Conservation (phyloP, 2,329 filamentous ascomycete species). For the Fusarium keratoplasticum region DNA sequence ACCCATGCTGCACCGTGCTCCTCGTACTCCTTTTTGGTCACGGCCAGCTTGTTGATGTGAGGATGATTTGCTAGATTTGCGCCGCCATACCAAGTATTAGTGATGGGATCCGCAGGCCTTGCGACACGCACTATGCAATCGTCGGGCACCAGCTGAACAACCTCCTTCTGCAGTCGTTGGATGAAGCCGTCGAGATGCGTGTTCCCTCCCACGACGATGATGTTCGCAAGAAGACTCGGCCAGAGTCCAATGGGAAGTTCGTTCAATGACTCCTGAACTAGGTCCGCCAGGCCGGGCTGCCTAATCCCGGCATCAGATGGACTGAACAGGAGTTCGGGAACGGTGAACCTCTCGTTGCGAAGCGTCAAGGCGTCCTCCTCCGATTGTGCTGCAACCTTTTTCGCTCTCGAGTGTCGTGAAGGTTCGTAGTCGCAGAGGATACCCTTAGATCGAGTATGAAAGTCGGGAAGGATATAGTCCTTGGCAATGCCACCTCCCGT, state of each 20-base stretch:
- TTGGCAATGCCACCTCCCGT: slow-evolving; percentile 75
- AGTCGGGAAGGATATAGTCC: slow-evolving; percentile 93
- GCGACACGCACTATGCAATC: slow-evolving; percentile 83
- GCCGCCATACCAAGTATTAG: slow-evolving; percentile 88
- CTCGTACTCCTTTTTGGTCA: slow-evolving; percentile 92
- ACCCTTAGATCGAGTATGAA: slow-evolving; percentile 70
- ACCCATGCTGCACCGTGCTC: slow-evolving; percentile 85
- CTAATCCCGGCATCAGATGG: slow-evolving; percentile 87
- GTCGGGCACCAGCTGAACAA: slow-evolving; percentile 77
- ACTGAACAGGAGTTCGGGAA: slow-evolving; percentile 90
- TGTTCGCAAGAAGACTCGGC: slow-evolving; percentile 85
- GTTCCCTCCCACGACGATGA: slow-evolving; percentile 90
- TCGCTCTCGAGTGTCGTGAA: slow-evolving; percentile 64
- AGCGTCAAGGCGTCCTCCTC: slow-evolving; percentile 86
- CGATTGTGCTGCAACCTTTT: slow-evolving; percentile 56
- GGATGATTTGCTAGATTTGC: slow-evolving; percentile 78
- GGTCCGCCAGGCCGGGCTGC: slow-evolving; percentile 83
- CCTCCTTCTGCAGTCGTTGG: slow-evolving; percentile 79
- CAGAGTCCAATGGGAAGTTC: slow-evolving; percentile 84
- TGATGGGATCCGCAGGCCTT: slow-evolving; percentile 77
- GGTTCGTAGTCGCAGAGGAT: slow-evolving; percentile 83
- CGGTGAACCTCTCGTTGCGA: slow-evolving; percentile 90
- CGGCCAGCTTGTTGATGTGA: slow-evolving; percentile 74
- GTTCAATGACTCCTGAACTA: slow-evolving; percentile 83
- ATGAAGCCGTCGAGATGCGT: slow-evolving; percentile 83